These are phyloP conservation scores for Hysterium pulicare DNA, from an alignment of 2,329 filamentous ascomycete genomes.

Conservation along the genomic window DNA sequence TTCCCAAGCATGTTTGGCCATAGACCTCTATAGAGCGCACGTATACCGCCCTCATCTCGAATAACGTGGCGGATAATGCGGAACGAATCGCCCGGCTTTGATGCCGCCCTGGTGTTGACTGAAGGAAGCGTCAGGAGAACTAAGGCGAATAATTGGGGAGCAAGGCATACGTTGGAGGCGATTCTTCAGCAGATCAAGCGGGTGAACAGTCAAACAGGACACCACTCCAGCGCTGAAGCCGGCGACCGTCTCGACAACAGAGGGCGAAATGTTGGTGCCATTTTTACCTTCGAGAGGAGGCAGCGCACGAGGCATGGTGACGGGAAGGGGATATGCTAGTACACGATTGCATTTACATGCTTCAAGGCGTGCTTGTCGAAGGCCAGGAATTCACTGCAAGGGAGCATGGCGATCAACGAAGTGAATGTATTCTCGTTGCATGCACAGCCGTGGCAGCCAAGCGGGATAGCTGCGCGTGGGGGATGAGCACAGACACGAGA, in stretches of 20 bases:
- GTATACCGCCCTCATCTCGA: slow-evolving; percentile 54
- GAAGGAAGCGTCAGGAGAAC: slow-evolving; percentile 45
- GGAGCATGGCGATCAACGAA: no score
- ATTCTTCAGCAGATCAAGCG: slow-evolving; percentile 94
- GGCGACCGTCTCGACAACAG: slow-evolving; percentile 80
- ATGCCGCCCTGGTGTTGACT: slow-evolving; percentile 36
- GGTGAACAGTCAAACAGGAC: slow-evolving; percentile 83
- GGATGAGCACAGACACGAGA: no score
- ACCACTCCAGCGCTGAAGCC: slow-evolving; percentile 85
- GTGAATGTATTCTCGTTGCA: no score
- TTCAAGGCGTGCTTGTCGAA: background rate
- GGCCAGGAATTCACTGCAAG: slow-evolving; percentile 12
- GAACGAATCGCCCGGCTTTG: slow-evolving; percentile 51
- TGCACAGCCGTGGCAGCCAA: no score
- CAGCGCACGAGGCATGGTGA: slow-evolving; percentile 48
- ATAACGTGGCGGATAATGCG: slow-evolving; percentile 52
- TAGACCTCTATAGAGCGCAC: slow-evolving; percentile 82
- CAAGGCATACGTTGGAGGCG: slow-evolving; percentile 72
- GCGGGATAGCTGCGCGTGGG: no score
- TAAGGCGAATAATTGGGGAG: slow-evolving; percentile 11
- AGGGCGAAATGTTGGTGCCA: slow-evolving; percentile 52
- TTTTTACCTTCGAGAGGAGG: slow-evolving; percentile 45
- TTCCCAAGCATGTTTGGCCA: slow-evolving; percentile 90
- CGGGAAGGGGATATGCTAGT: slow-evolving; percentile 1
- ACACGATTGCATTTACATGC: slow-evolving; percentile 20